These are phyloP conservation scores for Daedaleopsis sinensis DNA, from an alignment of 768 basidiomycete species.

Conservation along the genomic window DNA sequence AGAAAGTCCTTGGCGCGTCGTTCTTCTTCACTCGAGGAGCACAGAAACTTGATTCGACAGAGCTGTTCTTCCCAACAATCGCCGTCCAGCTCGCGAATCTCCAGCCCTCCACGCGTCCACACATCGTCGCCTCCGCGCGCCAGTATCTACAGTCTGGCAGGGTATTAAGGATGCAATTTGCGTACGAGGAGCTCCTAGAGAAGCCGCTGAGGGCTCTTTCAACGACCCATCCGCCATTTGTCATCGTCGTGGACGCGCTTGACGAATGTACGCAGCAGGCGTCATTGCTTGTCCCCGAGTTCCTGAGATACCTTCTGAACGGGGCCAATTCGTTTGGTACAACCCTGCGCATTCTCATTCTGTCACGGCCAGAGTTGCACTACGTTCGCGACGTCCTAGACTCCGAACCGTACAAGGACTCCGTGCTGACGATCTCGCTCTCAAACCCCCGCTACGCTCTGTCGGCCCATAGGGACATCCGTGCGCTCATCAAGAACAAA, in stretches of 20 bases:
- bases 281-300: not conserved
- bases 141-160: not conserved
- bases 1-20: constrained; percentile 33
- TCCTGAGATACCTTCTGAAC: not conserved
- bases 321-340: not conserved
- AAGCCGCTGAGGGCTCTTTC: constrained; percentile 3
- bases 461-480: not conserved
- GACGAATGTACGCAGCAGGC: constrained; percentile 34
- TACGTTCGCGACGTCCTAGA: not conserved
- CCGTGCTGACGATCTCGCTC: not conserved
- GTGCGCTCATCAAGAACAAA: not conserved
- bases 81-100: constrained; percentile 32
- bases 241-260: constrained; percentile 41
- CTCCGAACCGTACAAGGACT: not conserved
- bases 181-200: constrained; percentile 13
- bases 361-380: not conserved
- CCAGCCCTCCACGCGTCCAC: constrained; percentile 2
- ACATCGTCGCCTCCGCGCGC: constrained; percentile 9
- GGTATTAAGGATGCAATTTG: not conserved
- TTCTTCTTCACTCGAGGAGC: constrained; percentile 35
- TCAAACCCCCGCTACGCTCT: not conserved
- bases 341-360: constrained; percentile 4
- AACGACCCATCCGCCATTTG: constrained; percentile 5
- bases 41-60: constrained; percentile 22
- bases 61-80: constrained; percentile 36